A percentile compares a stretch with the other conserved stretches of the same genome.
Evolutionary conservation across 768 basidiomycete genomes (phyloP).

Genomic region (Podaxis sp.): DNA sequence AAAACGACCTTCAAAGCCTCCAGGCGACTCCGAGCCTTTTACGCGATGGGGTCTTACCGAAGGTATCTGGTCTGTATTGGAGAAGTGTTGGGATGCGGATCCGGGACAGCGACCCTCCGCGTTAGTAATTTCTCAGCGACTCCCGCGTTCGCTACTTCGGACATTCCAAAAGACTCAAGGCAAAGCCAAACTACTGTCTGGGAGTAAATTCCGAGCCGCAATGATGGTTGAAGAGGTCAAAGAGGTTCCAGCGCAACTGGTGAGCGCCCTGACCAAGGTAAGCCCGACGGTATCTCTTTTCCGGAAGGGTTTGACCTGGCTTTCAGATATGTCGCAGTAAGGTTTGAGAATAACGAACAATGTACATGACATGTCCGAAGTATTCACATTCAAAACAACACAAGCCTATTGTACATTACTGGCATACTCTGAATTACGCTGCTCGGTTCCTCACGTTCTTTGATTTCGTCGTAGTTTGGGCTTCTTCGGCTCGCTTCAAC

Average conservation of each 20-base stretch:
- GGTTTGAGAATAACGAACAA: no score
- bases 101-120: slow-evolving; percentile 21
- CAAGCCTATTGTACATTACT: no score
- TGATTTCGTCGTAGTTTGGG: not conserved
- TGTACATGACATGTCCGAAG: no score
- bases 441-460: not conserved
- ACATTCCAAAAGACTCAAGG: not conserved
- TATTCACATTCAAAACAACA: no score
- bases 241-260: no score
- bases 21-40: slow-evolving; percentile 15
- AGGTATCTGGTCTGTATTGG: slow-evolving; percentile 22
- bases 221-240: not conserved
- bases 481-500: slow-evolving; percentile 20
- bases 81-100: slow-evolving; percentile 24
- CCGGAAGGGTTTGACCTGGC: no score
- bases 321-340: no score
- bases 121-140: not conserved
- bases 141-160: not conserved
- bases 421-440: no score
- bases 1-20: slow-evolving; percentile 22
- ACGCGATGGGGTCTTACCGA: slow-evolving; percentile 19
- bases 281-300: no score
- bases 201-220: not conserved
- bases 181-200: not conserved
- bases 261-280: no score